These are phyloP conservation scores for Xylaria sp. DNA, from an alignment of 495 filamentous ascomycete genomes.

Conservation along the genomic window DNA sequence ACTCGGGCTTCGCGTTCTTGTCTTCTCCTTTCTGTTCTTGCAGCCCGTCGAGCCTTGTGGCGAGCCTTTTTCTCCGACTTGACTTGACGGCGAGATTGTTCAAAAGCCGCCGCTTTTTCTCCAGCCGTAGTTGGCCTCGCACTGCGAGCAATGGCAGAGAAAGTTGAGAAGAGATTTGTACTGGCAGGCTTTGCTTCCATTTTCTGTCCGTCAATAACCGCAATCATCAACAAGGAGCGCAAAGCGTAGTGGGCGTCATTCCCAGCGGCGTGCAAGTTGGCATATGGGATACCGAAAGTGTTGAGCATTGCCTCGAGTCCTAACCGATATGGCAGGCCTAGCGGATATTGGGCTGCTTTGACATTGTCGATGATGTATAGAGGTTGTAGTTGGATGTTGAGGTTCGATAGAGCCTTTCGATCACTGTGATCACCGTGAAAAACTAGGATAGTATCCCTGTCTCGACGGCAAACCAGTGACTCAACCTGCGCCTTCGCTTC, in stretches of 20 bases:
- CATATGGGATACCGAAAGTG: slow-evolving; percentile 29
- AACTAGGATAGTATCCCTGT: slow-evolving; percentile 30
- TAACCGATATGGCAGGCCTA: slow-evolving; percentile 26
- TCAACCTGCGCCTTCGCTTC: slow-evolving; percentile 26
- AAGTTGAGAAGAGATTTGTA: slow-evolving; percentile 20
- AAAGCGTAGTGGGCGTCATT: slow-evolving; percentile 34
- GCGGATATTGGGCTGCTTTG: slow-evolving; percentile 33
- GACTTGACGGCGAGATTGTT: slow-evolving; percentile 18
- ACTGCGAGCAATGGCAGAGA: slow-evolving; percentile 19
- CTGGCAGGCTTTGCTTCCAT: slow-evolving; percentile 18
- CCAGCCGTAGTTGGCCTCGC: slow-evolving; percentile 17
- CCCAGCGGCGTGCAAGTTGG: slow-evolving; percentile 29
- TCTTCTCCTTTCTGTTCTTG: slow-evolving; percentile 25
- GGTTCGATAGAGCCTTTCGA: slow-evolving; percentile 24
- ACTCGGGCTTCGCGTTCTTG: slow-evolving; percentile 17
- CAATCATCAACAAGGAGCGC: slow-evolving; percentile 34
- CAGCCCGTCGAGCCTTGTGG: slow-evolving; percentile 19
- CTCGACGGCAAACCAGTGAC: slow-evolving; percentile 16
- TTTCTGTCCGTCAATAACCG: slow-evolving; percentile 27
- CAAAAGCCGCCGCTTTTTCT: slow-evolving; percentile 23
- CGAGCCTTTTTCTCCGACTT: slow-evolving; percentile 16
- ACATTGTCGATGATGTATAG: slow-evolving; percentile 33
- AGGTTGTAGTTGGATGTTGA: slow-evolving; percentile 32
- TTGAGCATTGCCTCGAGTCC: slow-evolving; percentile 32
- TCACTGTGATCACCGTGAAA: slow-evolving; percentile 28